Percentiles rank a stretch among this genome's conserved stretches.
These are phyloP conservation scores for Cladorrhinum sp. DNA, from an alignment of 2,329 filamentous ascomycete genomes.

Conservation along the genomic window DNA sequence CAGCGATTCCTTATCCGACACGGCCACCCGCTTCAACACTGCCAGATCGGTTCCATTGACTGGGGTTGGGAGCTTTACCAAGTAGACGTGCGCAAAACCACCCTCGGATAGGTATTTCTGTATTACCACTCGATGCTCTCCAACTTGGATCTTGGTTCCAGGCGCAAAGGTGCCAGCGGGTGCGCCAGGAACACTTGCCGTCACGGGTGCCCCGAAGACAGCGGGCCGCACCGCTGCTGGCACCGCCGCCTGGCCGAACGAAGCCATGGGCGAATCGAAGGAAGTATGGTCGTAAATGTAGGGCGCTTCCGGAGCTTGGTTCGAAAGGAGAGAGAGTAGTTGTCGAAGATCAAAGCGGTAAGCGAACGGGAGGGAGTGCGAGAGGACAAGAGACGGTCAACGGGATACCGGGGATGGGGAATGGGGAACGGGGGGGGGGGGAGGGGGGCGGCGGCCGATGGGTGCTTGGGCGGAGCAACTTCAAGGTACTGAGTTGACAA, in stretches of 20 bases:
- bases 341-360: background rate
- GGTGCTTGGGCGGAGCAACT: background rate
- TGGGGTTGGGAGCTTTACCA: constrained; percentile 79
- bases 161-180: constrained; percentile 87
- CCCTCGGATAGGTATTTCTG: constrained; percentile 98
- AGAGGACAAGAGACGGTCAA: background rate
- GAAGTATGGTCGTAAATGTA: background rate
- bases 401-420: background rate
- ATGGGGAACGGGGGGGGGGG: background rate
- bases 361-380: background rate
- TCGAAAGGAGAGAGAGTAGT: background rate
- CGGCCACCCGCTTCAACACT: constrained; percentile 91
- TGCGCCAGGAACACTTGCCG: constrained; percentile 41
- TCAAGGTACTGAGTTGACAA: background rate
- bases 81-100: constrained; percentile 96
- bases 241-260: constrained; percentile 39
- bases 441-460: background rate
- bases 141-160: constrained; percentile 95
- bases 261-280: constrained; percentile 34
- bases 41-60: constrained; percentile 76
- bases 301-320: background rate
- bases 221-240: constrained; percentile 38
- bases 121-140: constrained; percentile 86
- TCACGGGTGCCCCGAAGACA: constrained; percentile 43
- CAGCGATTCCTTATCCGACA: constrained; percentile 91